Evolutionary conservation across 352 stramenopile genomes (phyloP).

Genomic region (Nothophytophthora sp.): DNA sequence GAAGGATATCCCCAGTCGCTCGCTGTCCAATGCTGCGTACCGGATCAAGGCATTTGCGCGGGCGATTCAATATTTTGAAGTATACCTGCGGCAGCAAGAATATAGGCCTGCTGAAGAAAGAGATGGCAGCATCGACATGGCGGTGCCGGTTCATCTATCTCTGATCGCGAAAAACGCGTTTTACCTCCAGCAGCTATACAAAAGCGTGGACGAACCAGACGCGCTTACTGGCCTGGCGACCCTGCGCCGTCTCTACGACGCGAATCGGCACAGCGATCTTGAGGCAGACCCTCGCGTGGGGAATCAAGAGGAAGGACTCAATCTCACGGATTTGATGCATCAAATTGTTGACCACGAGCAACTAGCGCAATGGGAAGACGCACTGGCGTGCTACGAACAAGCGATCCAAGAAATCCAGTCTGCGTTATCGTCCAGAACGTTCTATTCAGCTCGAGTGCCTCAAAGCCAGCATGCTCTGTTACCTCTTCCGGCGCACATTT

Average conservation of each 20-base stretch:
- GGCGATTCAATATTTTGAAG: constrained; percentile 79
- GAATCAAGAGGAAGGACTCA: constrained; percentile 38
- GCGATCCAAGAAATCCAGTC: constrained; percentile 73
- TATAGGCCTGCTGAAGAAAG: constrained; percentile 17
- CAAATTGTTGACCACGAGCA: constrained; percentile 74
- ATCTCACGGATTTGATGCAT: constrained; percentile 69
- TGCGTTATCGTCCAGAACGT: constrained; percentile 33
- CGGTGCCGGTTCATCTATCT: constrained; percentile 38
- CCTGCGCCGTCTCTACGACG: constrained; percentile 51
- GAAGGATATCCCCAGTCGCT: constrained; percentile 65
- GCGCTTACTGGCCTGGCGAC: constrained; percentile 60
- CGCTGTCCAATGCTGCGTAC: constrained; percentile 71
- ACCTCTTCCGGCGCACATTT: constrained; percentile 17
- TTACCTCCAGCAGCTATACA: constrained; percentile 79
- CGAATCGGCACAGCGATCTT: constrained; percentile 31
- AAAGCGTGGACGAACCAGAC: constrained; percentile 76
- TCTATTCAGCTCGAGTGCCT: constrained; percentile 11
- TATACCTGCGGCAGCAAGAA: constrained; percentile 62
- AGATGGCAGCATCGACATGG: constrained; percentile 16
- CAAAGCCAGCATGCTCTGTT: constrained; percentile 23
- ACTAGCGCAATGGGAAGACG: constrained; percentile 75
- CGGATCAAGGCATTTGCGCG: constrained; percentile 71
- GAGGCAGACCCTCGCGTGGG: constrained; percentile 21
- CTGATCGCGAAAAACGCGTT: constrained; percentile 63
- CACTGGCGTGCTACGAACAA: constrained; percentile 77